These are phyloP conservation scores for Lavandula angustifolia DNA, from an alignment of 257 asterid genomes.

Conservation along the genomic window DNA sequence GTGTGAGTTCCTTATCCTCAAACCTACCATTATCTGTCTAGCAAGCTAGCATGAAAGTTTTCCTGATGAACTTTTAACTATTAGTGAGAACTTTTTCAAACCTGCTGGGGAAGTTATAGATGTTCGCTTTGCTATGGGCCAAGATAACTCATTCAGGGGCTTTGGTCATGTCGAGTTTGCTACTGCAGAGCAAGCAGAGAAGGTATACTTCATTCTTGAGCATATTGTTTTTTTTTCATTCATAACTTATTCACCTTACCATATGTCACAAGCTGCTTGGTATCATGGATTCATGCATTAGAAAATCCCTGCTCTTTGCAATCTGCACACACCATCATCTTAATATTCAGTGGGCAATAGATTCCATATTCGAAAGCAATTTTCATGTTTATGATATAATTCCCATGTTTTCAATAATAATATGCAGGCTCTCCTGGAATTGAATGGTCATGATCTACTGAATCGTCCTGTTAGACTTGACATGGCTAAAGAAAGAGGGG, in stretches of 20 bases:
- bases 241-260: too few species aligned
- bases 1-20: slow-evolving; percentile 50
- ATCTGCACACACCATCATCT: background rate
- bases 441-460: slow-evolving; percentile 63
- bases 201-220: slow-evolving; percentile 40
- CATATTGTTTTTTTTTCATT: too few species aligned
- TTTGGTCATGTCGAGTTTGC: slow-evolving; percentile 96
- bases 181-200: slow-evolving; percentile 62
- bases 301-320: too few species aligned
- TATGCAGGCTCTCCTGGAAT: slow-evolving; percentile 54
- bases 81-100: slow-evolving; percentile 73
- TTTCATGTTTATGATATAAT: background rate
- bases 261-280: background rate
- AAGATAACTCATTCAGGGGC: slow-evolving; percentile 65
- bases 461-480: slow-evolving; percentile 78
- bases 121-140: slow-evolving; percentile 58
- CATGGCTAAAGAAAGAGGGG: slow-evolving; percentile 72
- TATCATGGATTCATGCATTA: background rate
- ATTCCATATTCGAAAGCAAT: too few species aligned
- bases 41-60: background rate
- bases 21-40: background rate
- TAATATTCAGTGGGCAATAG: background rate
- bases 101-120: slow-evolving; percentile 73
- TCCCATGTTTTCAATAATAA: background rate
- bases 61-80: background rate